Percentiles rank a stretch among this genome's conserved stretches.
Evolutionary conservation across 805 yeast genomes (phyloP).

Genomic region (Myxozyma neotropica): DNA sequence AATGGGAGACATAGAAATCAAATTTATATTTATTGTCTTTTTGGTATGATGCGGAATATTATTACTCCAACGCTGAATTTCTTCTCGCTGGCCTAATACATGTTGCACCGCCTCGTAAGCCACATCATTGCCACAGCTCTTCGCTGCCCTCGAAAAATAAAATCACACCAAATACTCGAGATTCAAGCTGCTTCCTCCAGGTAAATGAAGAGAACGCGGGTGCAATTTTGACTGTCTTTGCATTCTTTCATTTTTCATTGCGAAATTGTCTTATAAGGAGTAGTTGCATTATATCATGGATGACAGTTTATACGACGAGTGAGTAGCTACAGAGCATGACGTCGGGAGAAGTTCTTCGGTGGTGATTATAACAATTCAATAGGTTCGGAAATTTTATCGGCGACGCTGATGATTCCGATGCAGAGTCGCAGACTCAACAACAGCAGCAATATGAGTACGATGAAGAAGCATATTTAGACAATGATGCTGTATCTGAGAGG

Average conservation of each 20-base stretch:
- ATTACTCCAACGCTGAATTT: too few relatives aligned
- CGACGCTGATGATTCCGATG: conserved; percentile 53
- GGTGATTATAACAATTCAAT: too few relatives aligned
- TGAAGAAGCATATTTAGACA: conserved; percentile 11
- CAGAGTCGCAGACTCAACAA: conserved; percentile 39
- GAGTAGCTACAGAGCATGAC: conserved; percentile 30
- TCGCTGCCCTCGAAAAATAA: neutral
- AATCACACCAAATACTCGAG: neutral
- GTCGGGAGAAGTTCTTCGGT: too few relatives aligned
- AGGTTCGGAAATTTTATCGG: conserved; percentile 68
- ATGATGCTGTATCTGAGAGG: conserved; percentile 1
- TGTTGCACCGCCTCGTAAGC: neutral
- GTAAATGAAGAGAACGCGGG: too few relatives aligned
- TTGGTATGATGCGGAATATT: too few relatives aligned
- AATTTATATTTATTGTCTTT: too few relatives aligned
- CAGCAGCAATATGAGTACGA: conserved; percentile 25
- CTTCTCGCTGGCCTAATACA: too few relatives aligned
- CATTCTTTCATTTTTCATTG: neutral
- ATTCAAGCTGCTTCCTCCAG: neutral
- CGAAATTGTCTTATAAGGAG: too few relatives aligned
- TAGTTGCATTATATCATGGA: conserved; percentile 45
- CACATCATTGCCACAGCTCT: conserved; percentile 1
- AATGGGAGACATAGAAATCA: too few relatives aligned
- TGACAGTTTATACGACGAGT: conserved; percentile 77
- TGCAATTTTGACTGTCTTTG: too few relatives aligned